Evolutionary conservation across 208 protist genomes (phyloP).

Genomic region (Wallacemonas sp.): DNA sequence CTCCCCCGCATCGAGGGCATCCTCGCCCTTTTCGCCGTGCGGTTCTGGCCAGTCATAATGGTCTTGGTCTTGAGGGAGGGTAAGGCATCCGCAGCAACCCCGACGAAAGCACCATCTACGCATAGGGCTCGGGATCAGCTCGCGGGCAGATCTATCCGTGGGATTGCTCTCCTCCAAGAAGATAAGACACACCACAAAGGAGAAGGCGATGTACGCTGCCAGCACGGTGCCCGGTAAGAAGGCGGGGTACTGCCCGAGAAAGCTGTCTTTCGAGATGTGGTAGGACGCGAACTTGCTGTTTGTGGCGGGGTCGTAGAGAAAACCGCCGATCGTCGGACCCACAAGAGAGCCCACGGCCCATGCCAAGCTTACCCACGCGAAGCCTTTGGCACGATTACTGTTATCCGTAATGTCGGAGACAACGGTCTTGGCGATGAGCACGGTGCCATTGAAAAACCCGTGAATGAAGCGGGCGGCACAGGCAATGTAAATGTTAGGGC

Average conservation of each 20-base stretch:
- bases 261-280: constrained; percentile 22
- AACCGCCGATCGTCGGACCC: constrained; percentile 31
- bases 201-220: constrained; percentile 7
- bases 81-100: not conserved
- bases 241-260: constrained; percentile 15
- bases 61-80: not conserved
- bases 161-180: constrained; percentile 17
- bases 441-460: constrained; percentile 35
- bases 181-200: not conserved
- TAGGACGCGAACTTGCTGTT: constrained; percentile 23
- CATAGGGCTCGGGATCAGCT: constrained; percentile 7
- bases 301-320: constrained; percentile 36
- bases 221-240: constrained; percentile 11
- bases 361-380: constrained; percentile 93
- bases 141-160: not conserved
- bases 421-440: constrained; percentile 41
- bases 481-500: constrained; percentile 32
- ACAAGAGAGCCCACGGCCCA: constrained; percentile 37
- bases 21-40: not conserved
- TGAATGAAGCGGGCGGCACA: constrained; percentile 37
- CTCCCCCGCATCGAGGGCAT: too few relatives aligned
- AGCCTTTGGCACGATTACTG: constrained; percentile 59
- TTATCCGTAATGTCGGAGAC: constrained; percentile 44
- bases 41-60: too few relatives aligned
- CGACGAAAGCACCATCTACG: not conserved